Conservation (phyloP, 2,329 filamentous ascomycete genomes). For the Neurospora crassa region DNA sequence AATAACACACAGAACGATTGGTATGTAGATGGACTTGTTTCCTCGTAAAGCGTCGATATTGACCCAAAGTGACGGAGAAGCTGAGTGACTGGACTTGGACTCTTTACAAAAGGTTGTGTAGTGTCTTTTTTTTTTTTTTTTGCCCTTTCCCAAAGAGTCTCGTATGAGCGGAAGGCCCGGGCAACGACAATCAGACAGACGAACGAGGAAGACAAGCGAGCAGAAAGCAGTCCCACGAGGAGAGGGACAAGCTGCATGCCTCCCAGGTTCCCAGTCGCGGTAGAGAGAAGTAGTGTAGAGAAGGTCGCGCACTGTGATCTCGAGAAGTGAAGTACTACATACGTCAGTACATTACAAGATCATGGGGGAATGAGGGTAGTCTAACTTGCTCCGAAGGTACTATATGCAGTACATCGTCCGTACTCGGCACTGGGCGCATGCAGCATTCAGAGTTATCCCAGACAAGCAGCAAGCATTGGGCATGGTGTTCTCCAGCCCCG, state of each 20-base stretch:
- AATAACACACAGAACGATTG: not conserved
- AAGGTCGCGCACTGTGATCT: not conserved
- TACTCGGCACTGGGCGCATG: not conserved
- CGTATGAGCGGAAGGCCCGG: not conserved
- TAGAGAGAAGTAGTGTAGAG: not conserved
- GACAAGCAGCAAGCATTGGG: not conserved
- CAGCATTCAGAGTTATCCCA: not conserved
- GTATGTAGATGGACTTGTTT: not conserved
- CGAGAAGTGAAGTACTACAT: not conserved
- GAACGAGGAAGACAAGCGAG: not conserved
- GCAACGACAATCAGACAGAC: not conserved
- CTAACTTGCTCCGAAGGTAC: not conserved
- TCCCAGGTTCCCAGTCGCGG: not conserved
- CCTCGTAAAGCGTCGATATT: not conserved
- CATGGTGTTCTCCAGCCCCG: not conserved
- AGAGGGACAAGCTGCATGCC: not conserved
- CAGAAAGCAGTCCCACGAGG: not conserved
- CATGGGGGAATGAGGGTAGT: not conserved
- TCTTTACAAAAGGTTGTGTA: not conserved
- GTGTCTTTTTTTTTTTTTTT: not conserved
- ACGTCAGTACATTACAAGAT: not conserved
- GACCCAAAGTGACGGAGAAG: not conserved
- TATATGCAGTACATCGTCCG: not conserved
- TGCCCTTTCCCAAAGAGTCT: not conserved
- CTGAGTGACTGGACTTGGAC: not conserved